These are phyloP conservation scores for Neurospora sp. DNA, from an alignment of 495 filamentous ascomycete genomes.

Conservation along the genomic window DNA sequence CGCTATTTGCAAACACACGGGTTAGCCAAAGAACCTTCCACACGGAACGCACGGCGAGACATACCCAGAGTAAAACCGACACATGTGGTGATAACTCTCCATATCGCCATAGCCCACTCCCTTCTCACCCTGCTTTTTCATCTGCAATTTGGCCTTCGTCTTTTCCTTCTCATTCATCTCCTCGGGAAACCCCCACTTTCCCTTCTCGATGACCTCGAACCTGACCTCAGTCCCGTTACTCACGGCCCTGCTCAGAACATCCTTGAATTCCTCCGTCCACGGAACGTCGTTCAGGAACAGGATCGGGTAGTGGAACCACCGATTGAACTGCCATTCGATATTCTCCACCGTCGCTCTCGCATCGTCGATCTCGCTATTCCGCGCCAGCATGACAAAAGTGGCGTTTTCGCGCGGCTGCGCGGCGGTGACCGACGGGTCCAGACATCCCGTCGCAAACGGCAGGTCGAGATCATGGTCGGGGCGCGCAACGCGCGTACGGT, in stretches of 20 bases:
- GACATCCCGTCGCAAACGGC: constrained; percentile 34
- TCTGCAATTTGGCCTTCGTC: constrained; percentile 64
- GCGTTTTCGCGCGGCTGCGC: constrained; percentile 65
- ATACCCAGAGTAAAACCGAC: constrained; percentile 92
- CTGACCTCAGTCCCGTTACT: constrained; percentile 60
- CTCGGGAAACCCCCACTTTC: constrained; percentile 86
- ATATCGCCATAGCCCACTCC: constrained; percentile 98
- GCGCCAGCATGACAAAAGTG: constrained; percentile 83
- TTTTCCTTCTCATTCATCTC: constrained; percentile 66
- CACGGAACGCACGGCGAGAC: background rate
- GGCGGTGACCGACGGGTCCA: constrained; percentile 36
- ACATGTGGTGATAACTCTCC: constrained; percentile 98
- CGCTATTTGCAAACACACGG: constrained; percentile 34
- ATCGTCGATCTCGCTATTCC: constrained; percentile 82
- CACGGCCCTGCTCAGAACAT: constrained; percentile 69
- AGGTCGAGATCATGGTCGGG: constrained; percentile 28
- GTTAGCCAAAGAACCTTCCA: background rate
- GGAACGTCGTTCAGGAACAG: constrained; percentile 91
- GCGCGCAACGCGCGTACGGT: constrained; percentile 19
- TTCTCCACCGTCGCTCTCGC: constrained; percentile 87
- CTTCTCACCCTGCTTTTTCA: constrained; percentile 73
- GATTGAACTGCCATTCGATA: constrained; percentile 93
- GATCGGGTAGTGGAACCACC: constrained; percentile 94
- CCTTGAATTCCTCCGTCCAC: constrained; percentile 79
- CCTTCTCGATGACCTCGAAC: constrained; percentile 60